Percentiles rank a stretch among this genome's conserved stretches.
phyloP scores from a whole-genome alignment of 2,329 filamentous ascomycete genomes.

The Escovopsis sp. region DNA sequence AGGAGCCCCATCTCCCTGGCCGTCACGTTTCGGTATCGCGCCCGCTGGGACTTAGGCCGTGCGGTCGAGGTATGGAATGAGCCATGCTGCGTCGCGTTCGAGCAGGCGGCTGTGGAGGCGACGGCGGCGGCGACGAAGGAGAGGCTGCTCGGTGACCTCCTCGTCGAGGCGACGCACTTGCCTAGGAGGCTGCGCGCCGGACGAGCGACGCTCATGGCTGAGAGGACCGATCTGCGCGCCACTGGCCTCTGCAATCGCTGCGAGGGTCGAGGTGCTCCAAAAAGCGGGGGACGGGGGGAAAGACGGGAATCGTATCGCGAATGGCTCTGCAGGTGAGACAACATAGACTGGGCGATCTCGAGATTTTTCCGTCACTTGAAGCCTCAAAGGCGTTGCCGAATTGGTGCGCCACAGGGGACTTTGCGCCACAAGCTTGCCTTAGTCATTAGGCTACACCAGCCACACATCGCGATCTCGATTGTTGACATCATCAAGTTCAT shows the following conservation, averaged over 20 bases:
- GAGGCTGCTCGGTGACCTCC: constrained; percentile 6
- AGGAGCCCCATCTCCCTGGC: constrained; percentile 36
- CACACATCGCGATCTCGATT: no score
- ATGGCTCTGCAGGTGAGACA: neutral
- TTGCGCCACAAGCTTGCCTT: no score
- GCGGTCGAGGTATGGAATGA: constrained; percentile 37
- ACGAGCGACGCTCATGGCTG: constrained; percentile 39
- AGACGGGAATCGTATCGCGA: no score
- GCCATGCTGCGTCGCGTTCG: constrained; percentile 9
- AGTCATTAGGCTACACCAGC: no score
- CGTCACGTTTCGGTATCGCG: constrained; percentile 37
- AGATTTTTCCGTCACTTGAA: no score
- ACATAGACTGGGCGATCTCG: no score
- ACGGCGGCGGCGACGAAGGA: constrained; percentile 7
- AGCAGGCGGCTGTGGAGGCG: constrained; percentile 9
- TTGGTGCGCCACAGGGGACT: neutral
- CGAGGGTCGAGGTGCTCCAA: no score
- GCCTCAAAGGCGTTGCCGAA: no score
- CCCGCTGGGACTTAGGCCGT: constrained; percentile 23
- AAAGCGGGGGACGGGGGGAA: constrained; percentile 1
- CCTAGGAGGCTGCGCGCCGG: constrained; percentile 38
- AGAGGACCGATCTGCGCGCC: neutral
- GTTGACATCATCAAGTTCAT: no score
- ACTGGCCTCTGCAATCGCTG: neutral
- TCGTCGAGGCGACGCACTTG: constrained; percentile 27